phyloP scores from a whole-genome alignment of 1,139 yeast species.

The Suhomyces panamericanus region DNA sequence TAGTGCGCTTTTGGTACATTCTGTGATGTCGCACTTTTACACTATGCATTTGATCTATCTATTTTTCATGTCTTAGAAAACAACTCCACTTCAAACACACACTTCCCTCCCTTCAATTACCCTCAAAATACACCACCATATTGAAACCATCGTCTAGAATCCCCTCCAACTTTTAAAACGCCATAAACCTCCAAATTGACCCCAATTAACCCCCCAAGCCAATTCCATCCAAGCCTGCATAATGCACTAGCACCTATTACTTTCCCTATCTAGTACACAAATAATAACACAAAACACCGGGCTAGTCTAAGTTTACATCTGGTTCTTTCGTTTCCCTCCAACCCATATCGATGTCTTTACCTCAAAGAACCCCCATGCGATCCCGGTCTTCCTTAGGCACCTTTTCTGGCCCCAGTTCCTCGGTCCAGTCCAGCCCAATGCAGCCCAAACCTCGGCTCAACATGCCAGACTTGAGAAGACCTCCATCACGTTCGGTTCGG shows the following conservation, averaged over 20 bases:
- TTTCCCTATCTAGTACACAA: slow-evolving; percentile 10
- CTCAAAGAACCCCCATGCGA: slow-evolving; percentile 17
- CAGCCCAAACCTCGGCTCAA: slow-evolving; percentile 11
- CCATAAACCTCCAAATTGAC: too few species aligned
- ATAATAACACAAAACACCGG: slow-evolving; percentile 9
- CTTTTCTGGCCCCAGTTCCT: slow-evolving; percentile 3
- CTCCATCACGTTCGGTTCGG: slow-evolving; percentile 23
- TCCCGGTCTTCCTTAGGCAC: slow-evolving; percentile 17
- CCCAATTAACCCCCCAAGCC: neutral
- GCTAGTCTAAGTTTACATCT: neutral
- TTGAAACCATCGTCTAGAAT: too few species aligned
- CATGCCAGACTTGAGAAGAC: slow-evolving; percentile 21
- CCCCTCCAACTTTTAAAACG: too few species aligned
- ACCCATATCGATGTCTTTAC: slow-evolving; percentile 12
- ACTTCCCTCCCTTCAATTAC: neutral
- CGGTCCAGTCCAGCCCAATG: slow-evolving; percentile 11
- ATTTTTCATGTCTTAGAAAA: too few species aligned
- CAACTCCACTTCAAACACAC: neutral
- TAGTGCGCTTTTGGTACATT: too few species aligned
- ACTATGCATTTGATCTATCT: neutral
- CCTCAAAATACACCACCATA: neutral
- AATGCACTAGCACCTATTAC: slow-evolving; percentile 4
- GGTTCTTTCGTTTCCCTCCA: neutral
- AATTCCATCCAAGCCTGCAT: neutral
- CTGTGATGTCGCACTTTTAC: too few species aligned